Base-by-base conservation (phyloP, 1,139 yeast genomes). In the Pichia sp. region DNA sequence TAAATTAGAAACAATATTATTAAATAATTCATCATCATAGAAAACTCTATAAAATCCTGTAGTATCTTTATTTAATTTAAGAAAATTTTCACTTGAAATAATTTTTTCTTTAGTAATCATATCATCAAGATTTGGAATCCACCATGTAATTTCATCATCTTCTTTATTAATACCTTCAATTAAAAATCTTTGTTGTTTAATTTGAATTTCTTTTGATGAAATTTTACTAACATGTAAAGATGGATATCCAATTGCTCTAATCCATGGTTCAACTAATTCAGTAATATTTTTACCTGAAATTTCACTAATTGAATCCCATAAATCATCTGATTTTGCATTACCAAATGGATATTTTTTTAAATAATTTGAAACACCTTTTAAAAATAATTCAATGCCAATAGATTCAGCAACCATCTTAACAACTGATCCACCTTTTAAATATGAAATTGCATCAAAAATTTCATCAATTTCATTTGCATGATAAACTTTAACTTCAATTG, bases 41-140 rank as follows among this genome's bases (percentile, higher is more conserved):
- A 74, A 73, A 43, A 82, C 87, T 48, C 92, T 73, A 61, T 78
- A 83, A 42, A 80, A 78, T 2, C 87, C 90, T 32, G 68, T 65
- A 11, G 82, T 74, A 55, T 80, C 73, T 49, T 73, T 74, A 67
- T 84, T 84, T 51, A 84, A 62, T 60, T 82, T 82, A 63, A 76
- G 73, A 53, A 74, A 77, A 8, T 47, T 42, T 12, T 52, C 47
- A 6, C 43, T 25, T n/a, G 53, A 37, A 26, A 58, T 32, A 4
- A 23, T 34, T 1, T 39, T 51, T 10, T 49, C 49, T 33, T 53
- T 58, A 7, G 52, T 41, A 3, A 35, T 45, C 53, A 53, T 45
- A 33, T 57, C 48, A 32, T 67, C 71, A 30, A 68, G 59, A 36
- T 77, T 62, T 4, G 94, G 94, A 45, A 83, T 67, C 87, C 89